Conservation (phyloP, 2,329 filamentous ascomycete species). For the Berkeleyomyces rouxiae region DNA sequence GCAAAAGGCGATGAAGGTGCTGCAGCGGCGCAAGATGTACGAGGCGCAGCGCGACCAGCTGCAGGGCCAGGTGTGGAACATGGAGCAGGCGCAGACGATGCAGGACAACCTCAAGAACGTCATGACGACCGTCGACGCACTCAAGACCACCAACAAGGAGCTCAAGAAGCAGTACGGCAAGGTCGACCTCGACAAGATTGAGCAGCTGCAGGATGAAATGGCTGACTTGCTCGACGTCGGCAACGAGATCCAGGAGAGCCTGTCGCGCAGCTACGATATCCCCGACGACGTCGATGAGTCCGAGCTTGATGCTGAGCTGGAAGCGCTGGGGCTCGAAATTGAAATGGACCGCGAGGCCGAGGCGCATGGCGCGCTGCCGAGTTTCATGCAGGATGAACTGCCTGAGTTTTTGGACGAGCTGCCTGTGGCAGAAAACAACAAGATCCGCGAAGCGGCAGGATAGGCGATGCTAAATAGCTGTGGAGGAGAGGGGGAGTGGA, state of each 20-base stretch:
- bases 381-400: slow-evolving; percentile 76
- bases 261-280: slow-evolving; percentile 79
- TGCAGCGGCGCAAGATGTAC: slow-evolving; percentile 87
- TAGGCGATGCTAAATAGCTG: slow-evolving; percentile 17
- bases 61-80: slow-evolving; percentile 91
- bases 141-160: slow-evolving; percentile 92
- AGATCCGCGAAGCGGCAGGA: slow-evolving; percentile 66
- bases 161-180: slow-evolving; percentile 90
- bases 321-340: slow-evolving; percentile 87
- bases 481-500: background rate
- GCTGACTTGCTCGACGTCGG: slow-evolving; percentile 93
- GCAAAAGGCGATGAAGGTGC: slow-evolving; percentile 83
- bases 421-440: slow-evolving; percentile 52
- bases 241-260: slow-evolving; percentile 94
- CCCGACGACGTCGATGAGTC: slow-evolving; percentile 95
- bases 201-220: slow-evolving; percentile 97
- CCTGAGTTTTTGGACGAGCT: slow-evolving; percentile 89
- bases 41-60: slow-evolving; percentile 88
- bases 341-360: slow-evolving; percentile 60
- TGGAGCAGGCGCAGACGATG: slow-evolving; percentile 98
- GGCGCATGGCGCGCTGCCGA: slow-evolving; percentile 46
- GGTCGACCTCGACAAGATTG: slow-evolving; percentile 93
- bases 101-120: slow-evolving; percentile 97
- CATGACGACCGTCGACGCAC: slow-evolving; percentile 94
- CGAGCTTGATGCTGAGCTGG: slow-evolving; percentile 88